Conservation (phyloP, 768 basidiomycete species). For the Boletus insuetus region DNA sequence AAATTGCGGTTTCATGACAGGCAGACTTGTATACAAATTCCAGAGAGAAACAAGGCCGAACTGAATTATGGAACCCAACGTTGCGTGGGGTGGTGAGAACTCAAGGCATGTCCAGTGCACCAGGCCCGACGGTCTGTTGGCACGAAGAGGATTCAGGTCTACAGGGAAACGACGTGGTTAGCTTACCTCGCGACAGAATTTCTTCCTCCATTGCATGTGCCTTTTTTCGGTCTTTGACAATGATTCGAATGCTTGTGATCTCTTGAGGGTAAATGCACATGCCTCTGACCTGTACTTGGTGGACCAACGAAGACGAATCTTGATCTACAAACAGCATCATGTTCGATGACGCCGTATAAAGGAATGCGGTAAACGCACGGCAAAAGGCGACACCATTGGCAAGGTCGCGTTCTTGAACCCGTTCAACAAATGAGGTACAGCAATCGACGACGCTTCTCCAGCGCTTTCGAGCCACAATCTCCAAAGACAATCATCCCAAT, state of each 20-base stretch:
- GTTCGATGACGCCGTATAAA: background rate
- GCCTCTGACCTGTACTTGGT: slow-evolving; percentile 50
- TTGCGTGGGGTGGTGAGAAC: background rate
- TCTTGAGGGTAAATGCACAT: slow-evolving; percentile 48
- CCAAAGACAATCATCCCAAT: slow-evolving; percentile 70
- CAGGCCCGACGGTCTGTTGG: slow-evolving; percentile 18
- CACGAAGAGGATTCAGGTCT: slow-evolving; percentile 1
- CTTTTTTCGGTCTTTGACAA: slow-evolving; percentile 37
- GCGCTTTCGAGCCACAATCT: slow-evolving; percentile 56
- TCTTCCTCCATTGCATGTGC: slow-evolving; percentile 53
- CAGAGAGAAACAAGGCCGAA: too few species aligned
- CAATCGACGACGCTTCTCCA: slow-evolving; percentile 35
- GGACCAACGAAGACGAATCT: slow-evolving; percentile 43
- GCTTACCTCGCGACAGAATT: slow-evolving; percentile 50
- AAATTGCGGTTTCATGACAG: slow-evolving; percentile 17
- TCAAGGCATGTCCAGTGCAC: slow-evolving; percentile 16
- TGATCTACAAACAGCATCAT: slow-evolving; percentile 28
- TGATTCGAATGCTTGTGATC: slow-evolving; percentile 32
- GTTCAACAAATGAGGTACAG: slow-evolving; percentile 9
- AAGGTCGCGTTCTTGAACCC: slow-evolving; percentile 3
- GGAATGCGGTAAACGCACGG: slow-evolving; percentile 12
- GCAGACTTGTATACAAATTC: background rate
- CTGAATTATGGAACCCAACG: too few species aligned
- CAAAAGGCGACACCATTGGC: slow-evolving; percentile 14
- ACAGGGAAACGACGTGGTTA: background rate